Evolutionary conservation across 352 stramenopile species (phyloP).

Genomic region (Achlya hypogyna): DNA sequence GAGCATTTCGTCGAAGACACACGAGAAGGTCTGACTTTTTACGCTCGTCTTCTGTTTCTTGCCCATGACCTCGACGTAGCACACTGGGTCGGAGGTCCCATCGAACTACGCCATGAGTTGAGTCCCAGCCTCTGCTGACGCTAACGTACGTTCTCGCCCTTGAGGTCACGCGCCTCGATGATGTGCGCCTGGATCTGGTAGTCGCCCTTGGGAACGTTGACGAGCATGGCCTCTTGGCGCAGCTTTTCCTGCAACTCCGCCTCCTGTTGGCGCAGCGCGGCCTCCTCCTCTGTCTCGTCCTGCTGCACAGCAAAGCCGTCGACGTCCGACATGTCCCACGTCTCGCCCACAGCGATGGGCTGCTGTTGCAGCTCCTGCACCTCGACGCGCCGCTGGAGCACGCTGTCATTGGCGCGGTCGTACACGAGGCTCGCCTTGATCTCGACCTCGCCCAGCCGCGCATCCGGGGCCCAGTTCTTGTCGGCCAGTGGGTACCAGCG

Average conservation of each 20-base stretch:
- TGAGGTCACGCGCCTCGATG: constrained; percentile 81
- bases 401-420: constrained; percentile 47
- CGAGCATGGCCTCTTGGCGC: constrained; percentile 35
- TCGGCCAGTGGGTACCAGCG: constrained; percentile 48
- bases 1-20: constrained; percentile 86
- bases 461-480: constrained; percentile 31
- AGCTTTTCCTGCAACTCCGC: constrained; percentile 47
- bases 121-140: not conserved
- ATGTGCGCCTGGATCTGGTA: constrained; percentile 81
- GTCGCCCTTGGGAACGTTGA: constrained; percentile 56
- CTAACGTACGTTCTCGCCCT: constrained; percentile 77
- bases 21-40: constrained; percentile 69
- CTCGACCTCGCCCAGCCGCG: constrained; percentile 30
- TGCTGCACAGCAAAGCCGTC: constrained; percentile 52
- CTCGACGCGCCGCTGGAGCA: not conserved
- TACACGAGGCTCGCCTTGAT: constrained; percentile 65
- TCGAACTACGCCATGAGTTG: constrained; percentile 33
- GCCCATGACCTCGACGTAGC: constrained; percentile 66
- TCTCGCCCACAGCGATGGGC: constrained; percentile 9
- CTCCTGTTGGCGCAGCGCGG: constrained; percentile 26
- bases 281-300: constrained; percentile 68
- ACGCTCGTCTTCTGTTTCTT: constrained; percentile 67
- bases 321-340: constrained; percentile 22
- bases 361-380: constrained; percentile 5
- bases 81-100: constrained; percentile 85